phyloP scores from a whole-genome alignment of 345 rosid species.

The Populus nigra region DNA sequence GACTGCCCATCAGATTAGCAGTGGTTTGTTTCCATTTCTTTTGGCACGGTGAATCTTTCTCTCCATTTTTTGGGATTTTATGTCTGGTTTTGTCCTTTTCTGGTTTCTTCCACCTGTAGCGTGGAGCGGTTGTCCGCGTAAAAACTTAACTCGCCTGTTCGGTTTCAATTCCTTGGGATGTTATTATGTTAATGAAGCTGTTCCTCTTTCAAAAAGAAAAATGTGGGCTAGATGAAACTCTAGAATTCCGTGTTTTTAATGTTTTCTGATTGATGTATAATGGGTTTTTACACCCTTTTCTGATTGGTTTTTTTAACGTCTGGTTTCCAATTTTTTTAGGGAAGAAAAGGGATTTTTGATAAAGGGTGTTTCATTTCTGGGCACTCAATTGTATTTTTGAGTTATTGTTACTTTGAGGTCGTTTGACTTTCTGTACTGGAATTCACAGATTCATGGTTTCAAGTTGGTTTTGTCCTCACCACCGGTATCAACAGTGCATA shows the following conservation, averaged over 20 bases:
- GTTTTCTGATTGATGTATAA: neutral
- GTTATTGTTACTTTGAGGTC: neutral
- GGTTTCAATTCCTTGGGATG: neutral
- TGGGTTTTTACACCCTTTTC: neutral
- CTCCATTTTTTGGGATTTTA: neutral
- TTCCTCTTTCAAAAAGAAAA: neutral
- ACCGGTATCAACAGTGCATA: constrained; percentile 87
- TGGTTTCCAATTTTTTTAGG: neutral
- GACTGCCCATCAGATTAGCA: constrained; percentile 84
- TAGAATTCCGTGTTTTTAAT: neutral
- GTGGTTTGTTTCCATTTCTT: constrained; percentile 38
- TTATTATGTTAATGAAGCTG: neutral
- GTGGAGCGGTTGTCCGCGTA: neutral
- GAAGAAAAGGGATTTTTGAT: neutral
- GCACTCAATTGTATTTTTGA: neutral
- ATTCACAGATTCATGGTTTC: constrained; percentile 85
- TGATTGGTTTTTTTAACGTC: neutral
- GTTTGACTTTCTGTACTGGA: neutral
- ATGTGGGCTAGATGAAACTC: neutral
- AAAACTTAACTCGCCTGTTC: neutral
- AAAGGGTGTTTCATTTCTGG: neutral
- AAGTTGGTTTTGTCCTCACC: constrained; percentile 75
- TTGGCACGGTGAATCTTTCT: neutral
- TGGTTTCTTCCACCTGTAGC: neutral
- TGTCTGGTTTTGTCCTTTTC: neutral